Percentiles rank a stretch among this genome's conserved stretches.
phyloP scores from a whole-genome alignment of 495 filamentous ascomycete genomes.

The Aspergillus carlsbadensis region DNA sequence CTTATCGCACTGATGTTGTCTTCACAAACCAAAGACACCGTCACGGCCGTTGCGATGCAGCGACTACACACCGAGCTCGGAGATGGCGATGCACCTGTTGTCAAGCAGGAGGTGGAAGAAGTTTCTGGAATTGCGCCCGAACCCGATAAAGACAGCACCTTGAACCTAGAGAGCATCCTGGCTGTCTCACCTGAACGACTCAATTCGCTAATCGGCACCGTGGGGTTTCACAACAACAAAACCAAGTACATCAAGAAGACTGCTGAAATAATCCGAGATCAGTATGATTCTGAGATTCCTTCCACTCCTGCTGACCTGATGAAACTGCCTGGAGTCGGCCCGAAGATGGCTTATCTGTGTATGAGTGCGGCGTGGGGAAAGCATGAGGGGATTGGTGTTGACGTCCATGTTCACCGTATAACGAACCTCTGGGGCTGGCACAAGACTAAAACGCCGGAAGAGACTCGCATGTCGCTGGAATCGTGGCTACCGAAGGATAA shows the following conservation, averaged over 20 bases:
- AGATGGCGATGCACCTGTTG: constrained; percentile 21
- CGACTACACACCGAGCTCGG: constrained; percentile 73
- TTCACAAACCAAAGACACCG: constrained; percentile 93
- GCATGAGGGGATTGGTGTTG: constrained; percentile 63
- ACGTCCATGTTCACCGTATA: constrained; percentile 79
- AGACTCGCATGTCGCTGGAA: constrained; percentile 75
- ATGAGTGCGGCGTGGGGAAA: constrained; percentile 69
- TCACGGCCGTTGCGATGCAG: constrained; percentile 81
- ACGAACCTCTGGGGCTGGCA: constrained; percentile 97
- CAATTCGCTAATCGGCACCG: constrained; percentile 76
- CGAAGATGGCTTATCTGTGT: constrained; percentile 96
- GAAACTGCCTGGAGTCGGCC: constrained; percentile 85
- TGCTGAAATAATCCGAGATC: constrained; percentile 69
- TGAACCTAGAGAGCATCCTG: constrained; percentile 80
- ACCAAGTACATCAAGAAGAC: constrained; percentile 83
- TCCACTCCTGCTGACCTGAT: constrained; percentile 74
- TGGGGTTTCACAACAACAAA: constrained; percentile 97
- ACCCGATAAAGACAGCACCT: constrained; percentile 46
- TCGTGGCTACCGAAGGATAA: constrained; percentile 80
- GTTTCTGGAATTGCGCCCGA: constrained; percentile 23
- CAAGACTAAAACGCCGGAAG: constrained; percentile 79
- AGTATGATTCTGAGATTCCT: constrained; percentile 76
- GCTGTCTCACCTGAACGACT: constrained; percentile 65
- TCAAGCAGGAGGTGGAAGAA: constrained; percentile 17
- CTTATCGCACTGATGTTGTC: constrained; percentile 94